Evolutionary conservation across 1,284 basidiomycete species (phyloP), one percentile per base, ranked within the genome.

Genomic region (Austroboletus novae-zelandiae): DNA sequence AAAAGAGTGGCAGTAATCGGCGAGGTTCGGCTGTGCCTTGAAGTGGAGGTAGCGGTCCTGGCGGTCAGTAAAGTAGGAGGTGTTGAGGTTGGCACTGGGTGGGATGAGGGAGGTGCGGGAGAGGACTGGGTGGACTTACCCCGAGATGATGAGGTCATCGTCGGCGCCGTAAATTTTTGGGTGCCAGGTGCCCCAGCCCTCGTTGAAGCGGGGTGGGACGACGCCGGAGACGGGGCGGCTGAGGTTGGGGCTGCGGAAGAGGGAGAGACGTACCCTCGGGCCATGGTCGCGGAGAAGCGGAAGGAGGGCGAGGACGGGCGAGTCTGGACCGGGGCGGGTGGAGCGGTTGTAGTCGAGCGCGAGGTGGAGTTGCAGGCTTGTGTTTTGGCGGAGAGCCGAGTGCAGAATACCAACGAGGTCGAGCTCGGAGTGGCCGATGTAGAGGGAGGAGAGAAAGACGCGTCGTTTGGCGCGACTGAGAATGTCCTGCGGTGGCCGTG

Each of bases 131-230:
- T 9, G 20, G 20, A 74, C 89, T 72, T 65, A 95, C 94, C 96
- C 97, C 61, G 85, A 93, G 56, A 99, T 86, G 66, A 99, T 83
- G 35, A 99, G 80, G 50, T 94, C 84, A 65, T 98, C 86, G 65
- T 99, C 97, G 1, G 83, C 87, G 15, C 92, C 92, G 64, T 99
- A 99, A 52, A 96, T 82, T 71, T 99, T 99, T 20, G 94, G 89
- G 67, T 99, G 97, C 91, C 96, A 98, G 4, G 96, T 90, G 0
- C 97, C 96, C 89, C 93, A 98, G 0, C 95, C 97, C 72, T 99
- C 97, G 63, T 98, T 95, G 70, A 94, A 97, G 40, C 97, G 78
- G 45, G 91, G 88, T 2, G 97, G 97, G 1, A 98, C 83, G 20
- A 95, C 54, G 52, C 78, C 80, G 39, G 91, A 84, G 66, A 91